Percentiles rank a stretch among this genome's conserved stretches.
phyloP scores from a whole-genome alignment of 306 rosid species.

The Acacia acuminata region DNA sequence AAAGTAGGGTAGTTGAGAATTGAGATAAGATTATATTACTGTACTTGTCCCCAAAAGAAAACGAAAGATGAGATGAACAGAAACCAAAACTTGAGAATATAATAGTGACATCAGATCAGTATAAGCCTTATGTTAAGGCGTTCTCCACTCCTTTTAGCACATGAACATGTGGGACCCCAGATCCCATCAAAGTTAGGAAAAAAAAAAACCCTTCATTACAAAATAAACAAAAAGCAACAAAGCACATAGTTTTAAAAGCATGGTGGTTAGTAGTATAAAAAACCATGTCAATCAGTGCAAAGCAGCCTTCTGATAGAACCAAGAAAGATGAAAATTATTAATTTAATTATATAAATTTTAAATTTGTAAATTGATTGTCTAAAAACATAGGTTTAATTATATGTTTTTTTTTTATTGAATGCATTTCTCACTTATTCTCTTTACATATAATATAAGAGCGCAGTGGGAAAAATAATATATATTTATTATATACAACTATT shows the following conservation, averaged over 20 bases:
- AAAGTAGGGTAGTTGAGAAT: too few species aligned
- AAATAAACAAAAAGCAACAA: constrained; percentile 23
- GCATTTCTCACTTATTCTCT: too few species aligned
- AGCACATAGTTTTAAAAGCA: neutral
- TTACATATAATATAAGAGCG: too few species aligned
- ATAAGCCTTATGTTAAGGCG: constrained; percentile 22
- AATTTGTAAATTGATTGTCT: too few species aligned
- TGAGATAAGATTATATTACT: neutral
- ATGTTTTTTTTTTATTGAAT: too few species aligned
- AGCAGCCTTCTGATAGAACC: constrained; percentile 18
- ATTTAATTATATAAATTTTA: neutral
- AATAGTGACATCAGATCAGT: constrained; percentile 19
- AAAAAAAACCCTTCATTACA: neutral
- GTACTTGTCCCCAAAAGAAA: neutral
- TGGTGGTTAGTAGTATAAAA: constrained; percentile 24
- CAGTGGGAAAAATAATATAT: too few species aligned
- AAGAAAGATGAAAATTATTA: neutral
- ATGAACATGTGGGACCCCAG: constrained; percentile 32
- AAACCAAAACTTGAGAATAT: neutral
- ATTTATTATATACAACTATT: too few species aligned
- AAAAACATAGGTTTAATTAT: too few species aligned
- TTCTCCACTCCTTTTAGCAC: constrained; percentile 14
- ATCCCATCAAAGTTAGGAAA: neutral
- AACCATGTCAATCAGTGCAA: constrained; percentile 34
- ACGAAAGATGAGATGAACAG: neutral